Evolutionary conservation across 2,329 filamentous ascomycete genomes (phyloP), one percentile per base, ranked within the genome.

Genomic region (Trichophaea hybrida): DNA sequence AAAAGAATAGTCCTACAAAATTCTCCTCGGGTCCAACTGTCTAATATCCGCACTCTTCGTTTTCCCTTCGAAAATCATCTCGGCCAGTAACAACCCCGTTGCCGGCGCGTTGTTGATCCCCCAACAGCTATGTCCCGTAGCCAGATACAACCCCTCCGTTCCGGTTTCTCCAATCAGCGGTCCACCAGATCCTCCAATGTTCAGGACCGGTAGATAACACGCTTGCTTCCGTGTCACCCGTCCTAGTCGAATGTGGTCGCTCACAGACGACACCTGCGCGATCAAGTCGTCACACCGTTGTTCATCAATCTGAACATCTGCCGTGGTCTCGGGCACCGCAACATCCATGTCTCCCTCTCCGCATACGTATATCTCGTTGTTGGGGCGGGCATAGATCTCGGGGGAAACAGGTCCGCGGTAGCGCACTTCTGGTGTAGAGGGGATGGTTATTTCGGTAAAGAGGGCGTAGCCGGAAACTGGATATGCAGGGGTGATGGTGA

Each of bases 121-220:
- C 93, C 93, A 98, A 74, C 91, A 97, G 1, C 89, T 95, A 75
- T 98, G 93, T 0, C 93, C 93, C 0, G 88, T 80, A 0, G 93
- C 93, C 61, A 97, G 76, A 71, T 85, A 84, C 48, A 97, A 69
- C 0, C 90, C 89, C 5, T 81, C 79, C 0, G 84, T 80, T 1
- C 79, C 78, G 6, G 89, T 90, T 57, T 78, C 75, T 0, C 93
- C 93, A 31, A 97, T 79, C 54, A 97, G 72, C 4, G 93, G 91
- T 0, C 81, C 82, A n/a, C 83, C 80, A 56, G 71, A 72, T 8
- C 69, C 72, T 24, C 72, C 74, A 2, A 73, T 71, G 58, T 71
- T 73, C 61, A 90, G 85, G 65, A 84, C 86, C 0, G 93, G 93
- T 54, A 98, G 75, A 73, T 98, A 98, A 73, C 93, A 98, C 31